phyloP scores from a whole-genome alignment of 2,329 filamentous ascomycete species.

The Alternaria solani region DNA sequence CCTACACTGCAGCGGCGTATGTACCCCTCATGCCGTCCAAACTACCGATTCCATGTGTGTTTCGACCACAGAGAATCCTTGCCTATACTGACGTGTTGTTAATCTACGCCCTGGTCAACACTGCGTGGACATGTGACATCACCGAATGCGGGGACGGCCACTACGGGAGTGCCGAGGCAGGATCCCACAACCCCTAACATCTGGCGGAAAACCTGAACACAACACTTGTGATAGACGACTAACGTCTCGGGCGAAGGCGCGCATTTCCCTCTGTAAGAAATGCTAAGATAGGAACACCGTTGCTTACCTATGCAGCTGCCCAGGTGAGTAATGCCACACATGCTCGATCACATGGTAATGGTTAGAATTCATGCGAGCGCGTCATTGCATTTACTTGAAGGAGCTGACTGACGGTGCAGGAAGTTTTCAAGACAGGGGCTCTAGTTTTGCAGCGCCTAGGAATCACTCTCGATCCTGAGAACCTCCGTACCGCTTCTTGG shows the following conservation, averaged over 20 bases:
- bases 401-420: not conserved
- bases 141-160: not conserved
- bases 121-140: not conserved
- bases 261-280: not conserved
- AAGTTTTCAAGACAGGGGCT: not conserved
- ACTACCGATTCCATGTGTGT: not conserved
- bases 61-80: not conserved
- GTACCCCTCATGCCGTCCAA: not conserved
- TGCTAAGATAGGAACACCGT: not conserved
- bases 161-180: not conserved
- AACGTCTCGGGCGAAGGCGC: not conserved
- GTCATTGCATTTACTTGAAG: not conserved
- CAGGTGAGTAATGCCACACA: not conserved
- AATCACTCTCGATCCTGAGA: not conserved
- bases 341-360: not conserved
- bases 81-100: not conserved
- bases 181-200: not conserved
- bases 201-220: not conserved
- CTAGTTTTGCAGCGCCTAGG: not conserved
- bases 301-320: not conserved
- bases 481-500: not conserved
- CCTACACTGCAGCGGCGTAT: not conserved
- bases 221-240: not conserved
- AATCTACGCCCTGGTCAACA: not conserved
- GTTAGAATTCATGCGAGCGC: not conserved